Evolutionary conservation across 169 alveolate species (phyloP), one percentile per base, ranked within the genome.

Genomic region (Amoebophrya sp.): DNA sequence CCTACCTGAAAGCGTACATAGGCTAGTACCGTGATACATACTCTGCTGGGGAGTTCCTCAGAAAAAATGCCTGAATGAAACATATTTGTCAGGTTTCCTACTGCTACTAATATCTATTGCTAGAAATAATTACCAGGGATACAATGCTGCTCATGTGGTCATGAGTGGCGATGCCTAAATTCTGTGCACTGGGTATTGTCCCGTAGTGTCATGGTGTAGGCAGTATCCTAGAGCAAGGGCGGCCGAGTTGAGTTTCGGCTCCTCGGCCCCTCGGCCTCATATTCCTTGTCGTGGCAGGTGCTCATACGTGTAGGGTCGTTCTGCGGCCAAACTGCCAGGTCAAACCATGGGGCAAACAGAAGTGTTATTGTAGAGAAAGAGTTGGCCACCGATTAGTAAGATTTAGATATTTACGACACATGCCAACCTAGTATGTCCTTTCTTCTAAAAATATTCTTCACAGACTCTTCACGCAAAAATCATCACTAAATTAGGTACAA

Each of bases 401-500:
- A 53, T 23, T 38, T 41, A 26, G 91, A 38, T 26, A 26, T 36
- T 38, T 40, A 0, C 39, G 0, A 40, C 23, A 24, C 29, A 40
- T 0, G 24, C 24, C 33, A 26, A 38, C 39, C 41, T 24, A 41
- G 65, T 89, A 89, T n/a, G 78, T 89, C 77, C 29, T 47, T 0
- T 2, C 92, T 24, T 24, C n/a, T 0, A 34, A 10, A 89, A 3
- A 18, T 83, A 24, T 33, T 24, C 38, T 2, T 39, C n/a, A 10
- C 89, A 38, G 0, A 40, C 0, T 41, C 93, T 94, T 98, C n/a
- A 53, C 23, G n/a, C 76, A 53, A 10, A 10, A 53, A 96, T 91
- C 98, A 98, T 38, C 98, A 97, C 94, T 97, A 97, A 96, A 96
- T 99, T 95, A 95, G 97, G 93, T 98, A 97, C 97, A 98, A 96